A percentile compares a stretch with the other conserved stretches of the same genome.
Conservation (phyloP, 106 monocot genomes). For the Phalaenopsis equestris region DNA sequence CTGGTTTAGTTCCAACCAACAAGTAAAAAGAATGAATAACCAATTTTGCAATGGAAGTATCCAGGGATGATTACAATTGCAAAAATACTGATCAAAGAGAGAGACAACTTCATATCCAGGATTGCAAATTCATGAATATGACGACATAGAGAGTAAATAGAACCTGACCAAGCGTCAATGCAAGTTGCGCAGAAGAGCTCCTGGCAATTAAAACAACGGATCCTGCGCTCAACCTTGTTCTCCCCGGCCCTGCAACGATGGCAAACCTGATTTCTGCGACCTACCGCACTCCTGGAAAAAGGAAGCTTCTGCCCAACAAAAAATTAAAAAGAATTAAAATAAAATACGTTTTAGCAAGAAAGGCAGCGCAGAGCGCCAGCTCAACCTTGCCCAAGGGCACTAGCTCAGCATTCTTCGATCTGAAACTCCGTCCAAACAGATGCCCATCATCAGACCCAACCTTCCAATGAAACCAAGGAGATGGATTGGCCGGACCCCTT, state of each 20-base stretch:
- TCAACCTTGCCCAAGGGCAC: conserved; percentile 34
- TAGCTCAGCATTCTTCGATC: conserved; percentile 80
- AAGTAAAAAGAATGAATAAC: not conserved
- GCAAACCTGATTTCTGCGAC: not conserved
- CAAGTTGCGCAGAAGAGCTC: conserved; percentile 1
- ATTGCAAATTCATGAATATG: conserved; percentile 2
- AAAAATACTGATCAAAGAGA: not conserved
- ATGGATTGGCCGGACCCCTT: conserved; percentile 12
- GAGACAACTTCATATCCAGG: not conserved
- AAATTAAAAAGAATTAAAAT: conserved; percentile 4
- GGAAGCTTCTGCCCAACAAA: conserved; percentile 31
- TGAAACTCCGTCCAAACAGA: conserved; percentile 34
- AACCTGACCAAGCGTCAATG: conserved; percentile 9
- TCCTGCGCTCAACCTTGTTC: not conserved
- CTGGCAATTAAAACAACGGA: not conserved
- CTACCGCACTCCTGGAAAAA: not conserved
- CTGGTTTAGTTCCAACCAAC: not conserved
- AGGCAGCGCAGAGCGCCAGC: conserved; percentile 14
- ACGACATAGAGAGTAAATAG: not conserved
- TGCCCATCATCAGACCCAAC: conserved; percentile 20
- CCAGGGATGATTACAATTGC: not conserved
- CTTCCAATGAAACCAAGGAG: conserved; percentile 16
- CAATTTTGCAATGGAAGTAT: not conserved
- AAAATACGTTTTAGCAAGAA: not conserved
- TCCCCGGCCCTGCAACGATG: conserved; percentile 1